These are phyloP conservation scores for Phialophora verrucosa DNA, from an alignment of 2,329 filamentous ascomycete genomes.

Conservation along the genomic window DNA sequence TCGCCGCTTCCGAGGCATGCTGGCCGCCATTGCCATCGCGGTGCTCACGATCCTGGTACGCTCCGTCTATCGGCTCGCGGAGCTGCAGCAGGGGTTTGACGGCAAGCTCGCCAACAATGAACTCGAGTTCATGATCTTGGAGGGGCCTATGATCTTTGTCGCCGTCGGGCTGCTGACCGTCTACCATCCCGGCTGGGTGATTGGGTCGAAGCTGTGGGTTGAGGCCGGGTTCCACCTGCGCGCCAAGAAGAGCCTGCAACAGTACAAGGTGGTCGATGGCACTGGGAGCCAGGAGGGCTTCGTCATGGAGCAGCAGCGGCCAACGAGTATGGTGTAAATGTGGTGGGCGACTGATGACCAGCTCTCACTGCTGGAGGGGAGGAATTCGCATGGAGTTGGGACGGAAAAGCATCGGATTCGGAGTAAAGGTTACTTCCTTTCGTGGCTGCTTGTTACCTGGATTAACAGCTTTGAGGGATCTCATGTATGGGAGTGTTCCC, in stretches of 20 bases:
- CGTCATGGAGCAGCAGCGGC: conserved; percentile 4
- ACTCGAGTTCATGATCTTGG: conserved; percentile 57
- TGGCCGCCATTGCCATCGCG: conserved; percentile 42
- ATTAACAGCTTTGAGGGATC: too few species aligned
- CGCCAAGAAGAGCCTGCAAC: conserved; percentile 3
- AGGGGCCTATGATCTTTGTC: conserved; percentile 58
- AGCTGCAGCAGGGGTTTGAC: conserved; percentile 55
- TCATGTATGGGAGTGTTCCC: too few species aligned
- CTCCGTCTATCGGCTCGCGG: conserved; percentile 56
- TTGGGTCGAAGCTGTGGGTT: conserved; percentile 8
- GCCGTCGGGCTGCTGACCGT: conserved; percentile 50
- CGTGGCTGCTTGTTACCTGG: too few species aligned
- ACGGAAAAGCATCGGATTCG: not conserved
- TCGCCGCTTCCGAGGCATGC: conserved; percentile 10
- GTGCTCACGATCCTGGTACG: conserved; percentile 53
- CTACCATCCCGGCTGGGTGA: conserved; percentile 49
- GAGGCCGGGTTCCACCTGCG: conserved; percentile 16
- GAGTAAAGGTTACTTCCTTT: not conserved
- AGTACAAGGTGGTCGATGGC: conserved; percentile 13
- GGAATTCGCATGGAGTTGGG: not conserved
- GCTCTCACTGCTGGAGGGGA: not conserved
- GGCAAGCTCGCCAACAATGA: conserved; percentile 56
- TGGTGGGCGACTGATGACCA: not conserved
- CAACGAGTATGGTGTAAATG: not conserved
- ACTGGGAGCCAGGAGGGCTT: conserved; percentile 4